Evolutionary conservation across 176 grass and related monocot species (phyloP).

Genomic region (Ensete ventricosum): DNA sequence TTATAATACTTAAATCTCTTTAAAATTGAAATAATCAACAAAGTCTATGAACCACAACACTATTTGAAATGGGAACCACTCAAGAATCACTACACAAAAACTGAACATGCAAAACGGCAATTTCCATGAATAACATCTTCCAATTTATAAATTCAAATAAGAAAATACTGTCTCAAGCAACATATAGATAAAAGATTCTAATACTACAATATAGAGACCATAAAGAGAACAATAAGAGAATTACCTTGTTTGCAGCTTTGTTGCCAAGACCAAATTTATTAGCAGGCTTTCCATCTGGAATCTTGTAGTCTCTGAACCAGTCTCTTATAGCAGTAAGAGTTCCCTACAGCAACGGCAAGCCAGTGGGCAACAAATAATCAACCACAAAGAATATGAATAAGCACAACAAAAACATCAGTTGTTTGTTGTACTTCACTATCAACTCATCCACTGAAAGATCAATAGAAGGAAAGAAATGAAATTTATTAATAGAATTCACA

Average conservation of each 20-base stretch:
- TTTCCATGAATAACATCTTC: too few species aligned
- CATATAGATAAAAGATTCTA: neutral
- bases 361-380: neutral
- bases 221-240: neutral
- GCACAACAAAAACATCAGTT: too few species aligned
- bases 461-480: neutral
- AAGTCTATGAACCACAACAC: too few species aligned
- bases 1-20: too few species aligned
- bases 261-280: constrained; percentile 86
- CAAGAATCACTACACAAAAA: too few species aligned
- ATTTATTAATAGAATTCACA: neutral
- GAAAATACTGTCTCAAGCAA: too few species aligned
- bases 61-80: too few species aligned
- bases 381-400: neutral
- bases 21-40: too few species aligned
- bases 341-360: constrained; percentile 32
- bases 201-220: neutral
- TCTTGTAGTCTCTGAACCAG: constrained; percentile 99
- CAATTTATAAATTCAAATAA: too few species aligned
- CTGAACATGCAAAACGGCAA: too few species aligned
- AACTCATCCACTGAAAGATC: neutral
- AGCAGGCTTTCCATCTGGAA: constrained; percentile 94
- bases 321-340: constrained; percentile 90
- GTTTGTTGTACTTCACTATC: too few species aligned
- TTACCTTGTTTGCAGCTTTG: constrained; percentile 85